A percentile compares a stretch with the other conserved stretches of the same genome.
These are phyloP conservation scores for Hymenoscyphus linearis DNA, from an alignment of 2,329 filamentous ascomycete species.

Conservation along the genomic window DNA sequence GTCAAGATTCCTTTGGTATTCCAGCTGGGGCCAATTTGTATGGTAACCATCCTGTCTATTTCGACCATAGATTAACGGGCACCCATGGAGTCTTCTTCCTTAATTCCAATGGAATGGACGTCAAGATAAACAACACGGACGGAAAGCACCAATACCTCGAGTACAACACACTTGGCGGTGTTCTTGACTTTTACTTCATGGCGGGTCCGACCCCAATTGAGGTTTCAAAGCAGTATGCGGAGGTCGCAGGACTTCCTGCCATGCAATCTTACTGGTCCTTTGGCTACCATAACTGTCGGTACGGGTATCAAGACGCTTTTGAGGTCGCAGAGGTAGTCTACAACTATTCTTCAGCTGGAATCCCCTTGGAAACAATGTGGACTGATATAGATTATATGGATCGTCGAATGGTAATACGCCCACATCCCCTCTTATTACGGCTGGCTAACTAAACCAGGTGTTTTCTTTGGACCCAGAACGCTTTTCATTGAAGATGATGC, in stretches of 20 bases:
- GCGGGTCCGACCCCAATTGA: conserved; percentile 53
- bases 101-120: conserved; percentile 72
- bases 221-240: conserved; percentile 54
- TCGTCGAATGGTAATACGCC: conserved; percentile 35
- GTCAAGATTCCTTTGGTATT: conserved; percentile 52
- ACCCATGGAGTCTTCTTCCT: conserved; percentile 63
- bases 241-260: conserved; percentile 49
- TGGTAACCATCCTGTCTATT: conserved; percentile 59
- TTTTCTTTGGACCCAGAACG: conserved; percentile 62
- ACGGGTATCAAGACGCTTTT: conserved; percentile 57
- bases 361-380: conserved; percentile 67
- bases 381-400: conserved; percentile 61
- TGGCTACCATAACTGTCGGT: conserved; percentile 59
- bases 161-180: conserved; percentile 73
- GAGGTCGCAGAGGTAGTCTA: conserved; percentile 61
- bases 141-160: conserved; percentile 59
- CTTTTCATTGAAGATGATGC: conserved; percentile 57
- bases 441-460: conserved; percentile 30
- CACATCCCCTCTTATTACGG: background rate
- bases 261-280: conserved; percentile 63
- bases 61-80: conserved; percentile 52
- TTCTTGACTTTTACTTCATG: conserved; percentile 67
- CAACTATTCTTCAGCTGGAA: conserved; percentile 60
- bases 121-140: conserved; percentile 62
- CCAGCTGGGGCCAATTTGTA: conserved; percentile 56